Percentiles rank a stretch among this genome's conserved stretches.
These are phyloP conservation scores for Sclerospora graminicola DNA, from an alignment of 352 stramenopile genomes.

Conservation along the genomic window DNA sequence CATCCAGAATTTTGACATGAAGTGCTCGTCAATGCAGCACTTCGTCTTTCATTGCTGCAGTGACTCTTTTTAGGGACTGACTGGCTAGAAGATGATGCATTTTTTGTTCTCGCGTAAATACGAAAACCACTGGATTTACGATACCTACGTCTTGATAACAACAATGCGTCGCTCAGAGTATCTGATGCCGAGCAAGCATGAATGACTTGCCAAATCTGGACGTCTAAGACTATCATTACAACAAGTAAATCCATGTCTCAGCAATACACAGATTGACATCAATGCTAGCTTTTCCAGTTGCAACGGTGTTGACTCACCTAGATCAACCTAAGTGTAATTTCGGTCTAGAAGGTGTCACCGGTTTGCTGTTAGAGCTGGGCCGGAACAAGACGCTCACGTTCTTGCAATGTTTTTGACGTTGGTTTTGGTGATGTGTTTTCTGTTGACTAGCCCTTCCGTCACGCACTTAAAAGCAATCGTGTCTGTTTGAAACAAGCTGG, in stretches of 20 bases:
- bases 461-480: constrained; percentile 43
- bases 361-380: constrained; percentile 41
- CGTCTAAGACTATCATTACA: constrained; percentile 52
- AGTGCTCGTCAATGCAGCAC: constrained; percentile 30
- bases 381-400: constrained; percentile 38
- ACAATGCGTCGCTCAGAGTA: constrained; percentile 39
- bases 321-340: constrained; percentile 61
- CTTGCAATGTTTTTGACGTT: constrained; percentile 63
- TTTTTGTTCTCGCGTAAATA: constrained; percentile 18
- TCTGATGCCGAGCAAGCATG: constrained; percentile 31
- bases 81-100: constrained; percentile 58
- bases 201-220: constrained; percentile 38
- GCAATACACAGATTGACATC: constrained; percentile 50
- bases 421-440: constrained; percentile 58
- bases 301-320: constrained; percentile 36
- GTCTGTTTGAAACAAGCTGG: constrained; percentile 41
- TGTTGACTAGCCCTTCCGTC: constrained; percentile 45
- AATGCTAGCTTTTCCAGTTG: constrained; percentile 33
- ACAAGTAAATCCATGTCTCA: constrained; percentile 46
- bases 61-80: constrained; percentile 64
- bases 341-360: constrained; percentile 46
- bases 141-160: constrained; percentile 44
- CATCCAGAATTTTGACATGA: constrained; percentile 51
- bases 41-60: constrained; percentile 25
- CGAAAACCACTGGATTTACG: constrained; percentile 21